phyloP scores from a whole-genome alignment of 345 rosid genomes.

The Populus euphratica region DNA sequence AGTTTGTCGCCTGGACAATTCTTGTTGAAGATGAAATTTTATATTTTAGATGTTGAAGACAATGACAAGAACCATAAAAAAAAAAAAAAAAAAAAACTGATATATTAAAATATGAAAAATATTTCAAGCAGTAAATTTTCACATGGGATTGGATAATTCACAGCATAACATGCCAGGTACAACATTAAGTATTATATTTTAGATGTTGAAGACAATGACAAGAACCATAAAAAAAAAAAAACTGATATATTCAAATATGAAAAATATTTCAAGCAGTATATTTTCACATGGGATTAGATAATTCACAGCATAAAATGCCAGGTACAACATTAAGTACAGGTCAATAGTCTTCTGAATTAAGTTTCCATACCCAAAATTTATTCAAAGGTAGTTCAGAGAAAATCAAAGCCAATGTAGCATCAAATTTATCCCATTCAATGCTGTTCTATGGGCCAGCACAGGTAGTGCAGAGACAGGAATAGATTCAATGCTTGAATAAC shows the following conservation, averaged over 20 bases:
- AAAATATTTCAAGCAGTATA: too few relatives aligned
- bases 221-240: background rate
- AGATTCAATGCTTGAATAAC: background rate
- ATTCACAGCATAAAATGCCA: background rate
- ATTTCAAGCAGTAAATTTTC: too few relatives aligned
- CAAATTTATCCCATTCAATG: background rate
- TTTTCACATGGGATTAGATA: background rate
- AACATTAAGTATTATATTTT: background rate
- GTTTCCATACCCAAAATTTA: background rate
- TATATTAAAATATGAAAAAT: too few relatives aligned
- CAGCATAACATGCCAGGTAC: background rate
- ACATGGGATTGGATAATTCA: background rate
- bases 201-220: background rate
- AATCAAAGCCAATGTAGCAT: background rate
- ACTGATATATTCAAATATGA: background rate
- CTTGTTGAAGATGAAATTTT: background rate
- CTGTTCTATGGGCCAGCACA: background rate
- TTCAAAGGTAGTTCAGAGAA: too few relatives aligned
- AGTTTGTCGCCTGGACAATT: background rate
- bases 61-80: background rate
- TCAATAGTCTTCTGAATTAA: background rate
- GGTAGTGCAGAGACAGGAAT: background rate
- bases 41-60: too few relatives aligned
- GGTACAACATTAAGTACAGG: background rate
- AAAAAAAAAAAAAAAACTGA: too few relatives aligned